Conservation (phyloP, 2,329 filamentous ascomycete genomes). For the Aspergillus ibericus region DNA sequence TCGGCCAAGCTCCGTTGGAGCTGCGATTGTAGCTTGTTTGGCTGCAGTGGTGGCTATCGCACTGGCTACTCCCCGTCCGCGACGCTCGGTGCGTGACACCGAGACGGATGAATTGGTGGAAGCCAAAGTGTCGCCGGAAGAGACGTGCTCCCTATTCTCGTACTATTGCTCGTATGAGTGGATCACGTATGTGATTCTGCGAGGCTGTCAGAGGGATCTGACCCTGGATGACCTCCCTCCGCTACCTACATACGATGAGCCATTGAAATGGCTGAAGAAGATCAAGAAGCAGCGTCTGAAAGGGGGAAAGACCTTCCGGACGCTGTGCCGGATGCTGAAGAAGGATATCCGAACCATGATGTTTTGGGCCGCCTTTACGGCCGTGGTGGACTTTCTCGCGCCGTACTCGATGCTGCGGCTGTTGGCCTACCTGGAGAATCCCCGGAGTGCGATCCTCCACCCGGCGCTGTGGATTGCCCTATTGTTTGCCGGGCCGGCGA, state of each 20-base stretch:
- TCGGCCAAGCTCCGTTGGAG: constrained; percentile 18
- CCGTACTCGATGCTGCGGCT: constrained; percentile 57
- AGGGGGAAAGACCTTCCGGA: constrained; percentile 29
- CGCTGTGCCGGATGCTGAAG: constrained; percentile 26
- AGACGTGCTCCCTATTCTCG: constrained; percentile 35
- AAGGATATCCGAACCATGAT: constrained; percentile 29
- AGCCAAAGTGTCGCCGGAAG: constrained; percentile 26
- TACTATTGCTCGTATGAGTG: constrained; percentile 37
- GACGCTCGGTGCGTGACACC: constrained; percentile 14
- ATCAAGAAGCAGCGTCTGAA: constrained; percentile 26
- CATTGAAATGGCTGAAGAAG: constrained; percentile 25
- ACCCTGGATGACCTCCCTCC: constrained; percentile 34
- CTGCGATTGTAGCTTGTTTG: constrained; percentile 18
- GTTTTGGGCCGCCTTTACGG: constrained; percentile 24
- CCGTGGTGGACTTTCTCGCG: constrained; percentile 50
- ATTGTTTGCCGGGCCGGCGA: constrained; percentile 53
- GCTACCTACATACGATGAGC: constrained; percentile 33
- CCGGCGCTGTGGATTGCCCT: constrained; percentile 57
- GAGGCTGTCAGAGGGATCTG: constrained; percentile 30
- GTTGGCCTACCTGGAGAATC: constrained; percentile 53
- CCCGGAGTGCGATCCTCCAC: constrained; percentile 45
- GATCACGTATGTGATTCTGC: constrained; percentile 33
- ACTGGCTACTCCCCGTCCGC: constrained; percentile 22
- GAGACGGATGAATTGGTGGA: constrained; percentile 16
- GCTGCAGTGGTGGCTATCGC: constrained; percentile 17